Evolutionary conservation across 768 basidiomycete genomes (phyloP), one percentile per base, ranked within the genome.

Genomic region (Neoboletus magnificus): DNA sequence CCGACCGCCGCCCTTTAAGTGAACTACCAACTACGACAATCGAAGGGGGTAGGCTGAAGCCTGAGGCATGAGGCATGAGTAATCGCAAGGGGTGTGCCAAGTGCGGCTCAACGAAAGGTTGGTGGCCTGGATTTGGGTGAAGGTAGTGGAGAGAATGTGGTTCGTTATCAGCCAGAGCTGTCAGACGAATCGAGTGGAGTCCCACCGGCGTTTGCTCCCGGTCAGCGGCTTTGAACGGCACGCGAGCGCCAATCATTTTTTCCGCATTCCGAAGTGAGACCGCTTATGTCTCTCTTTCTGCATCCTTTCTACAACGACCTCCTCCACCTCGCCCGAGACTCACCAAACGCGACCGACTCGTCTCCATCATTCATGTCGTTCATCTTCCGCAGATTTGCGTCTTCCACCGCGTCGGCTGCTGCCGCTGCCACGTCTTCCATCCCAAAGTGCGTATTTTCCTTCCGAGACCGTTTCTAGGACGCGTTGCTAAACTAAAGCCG

Each of bases 331-430:
- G 6, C 57, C 22, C 40, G 45, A 27, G 61, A 67, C 44, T 40
- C 55, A 9, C 33, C 37, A 36, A 51, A 50, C 37, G 51, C 62
- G 8, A 27, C 59, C 10, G 54, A 65, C 47, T 57, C 63, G 5
- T 57, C 62, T 29, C 10, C 46, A 0, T 58, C 61, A 37, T 68
- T 63, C 62, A 82, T 83, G 81, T 76, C 76, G 9, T 74, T 74
- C 16, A 78, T 81, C 63, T 70, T 84, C 46, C 76, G 82, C 49
- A 76, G 79, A 49, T 82, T 83, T 56, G 69, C 74, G 9, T 77
- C 81, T 22, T 73, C 80, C 52, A 77, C 82, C 13, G 76, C 79
- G 60, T 59, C 73, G n/a, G 51, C 65, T 2, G 60, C 55, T 13
- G 53, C 62, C 11, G 42, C 62, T 4, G 53, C 62, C 23, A 39